These are phyloP conservation scores for Cladophialophora exuberans DNA, from an alignment of 2,329 filamentous ascomycete genomes.

Conservation along the genomic window DNA sequence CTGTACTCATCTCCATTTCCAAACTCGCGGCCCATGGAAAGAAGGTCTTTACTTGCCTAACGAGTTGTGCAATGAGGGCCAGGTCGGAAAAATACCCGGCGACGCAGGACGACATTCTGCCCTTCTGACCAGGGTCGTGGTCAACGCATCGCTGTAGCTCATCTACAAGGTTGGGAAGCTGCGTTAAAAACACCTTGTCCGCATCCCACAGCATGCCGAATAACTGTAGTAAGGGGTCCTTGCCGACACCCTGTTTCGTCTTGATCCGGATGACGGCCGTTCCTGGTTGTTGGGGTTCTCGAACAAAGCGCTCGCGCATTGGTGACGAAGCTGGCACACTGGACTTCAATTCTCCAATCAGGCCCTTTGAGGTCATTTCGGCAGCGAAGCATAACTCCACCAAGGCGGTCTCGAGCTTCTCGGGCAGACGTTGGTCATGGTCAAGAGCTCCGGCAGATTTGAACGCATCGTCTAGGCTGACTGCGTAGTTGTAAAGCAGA, in stretches of 20 bases:
- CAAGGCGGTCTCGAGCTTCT: slow-evolving; percentile 45
- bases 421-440: slow-evolving; percentile 38
- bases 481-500: slow-evolving; percentile 41
- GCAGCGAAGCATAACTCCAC: slow-evolving; percentile 47
- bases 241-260: slow-evolving; percentile 7
- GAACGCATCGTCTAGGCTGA: slow-evolving; percentile 23
- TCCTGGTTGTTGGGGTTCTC: slow-evolving; percentile 33
- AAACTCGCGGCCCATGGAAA: slow-evolving; percentile 53
- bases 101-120: slow-evolving; percentile 45
- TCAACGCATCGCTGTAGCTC: slow-evolving; percentile 53
- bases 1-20: slow-evolving; percentile 36
- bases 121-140: slow-evolving; percentile 40
- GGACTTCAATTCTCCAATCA: slow-evolving; percentile 35
- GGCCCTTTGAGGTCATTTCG: slow-evolving; percentile 38
- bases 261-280: slow-evolving; percentile 32
- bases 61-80: slow-evolving; percentile 50
- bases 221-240: slow-evolving; percentile 36
- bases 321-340: slow-evolving; percentile 46
- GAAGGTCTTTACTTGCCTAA: slow-evolving; percentile 51
- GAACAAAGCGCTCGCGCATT: slow-evolving; percentile 42
- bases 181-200: slow-evolving; percentile 38
- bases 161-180: slow-evolving; percentile 48
- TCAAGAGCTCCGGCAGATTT: slow-evolving; percentile 32
- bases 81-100: slow-evolving; percentile 48
- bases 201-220: slow-evolving; percentile 46